phyloP scores from a whole-genome alignment of 805 yeast species.

The Hagleromyces aurorensis region DNA sequence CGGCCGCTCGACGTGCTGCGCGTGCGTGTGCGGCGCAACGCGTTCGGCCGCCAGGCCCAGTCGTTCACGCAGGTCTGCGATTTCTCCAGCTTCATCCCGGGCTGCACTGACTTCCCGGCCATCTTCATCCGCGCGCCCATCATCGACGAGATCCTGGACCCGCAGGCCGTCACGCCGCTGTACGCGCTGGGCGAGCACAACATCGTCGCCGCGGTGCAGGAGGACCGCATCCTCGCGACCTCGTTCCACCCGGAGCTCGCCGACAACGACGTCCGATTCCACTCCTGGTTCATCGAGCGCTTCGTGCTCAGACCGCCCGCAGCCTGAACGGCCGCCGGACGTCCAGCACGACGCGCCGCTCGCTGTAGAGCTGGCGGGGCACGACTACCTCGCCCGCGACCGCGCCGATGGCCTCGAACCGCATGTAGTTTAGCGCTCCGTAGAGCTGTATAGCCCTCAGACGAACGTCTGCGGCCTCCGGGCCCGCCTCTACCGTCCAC shows the following conservation, averaged over 20 bases:
- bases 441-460: too few species aligned
- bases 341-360: too few species aligned
- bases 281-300: constrained; percentile 59
- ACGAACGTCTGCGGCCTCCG: too few species aligned
- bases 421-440: constrained; percentile 3
- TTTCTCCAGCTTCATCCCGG: constrained; percentile 35
- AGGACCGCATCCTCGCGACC: constrained; percentile 55
- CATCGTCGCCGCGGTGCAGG: constrained; percentile 66
- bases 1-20: constrained; percentile 56
- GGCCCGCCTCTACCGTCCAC: too few species aligned
- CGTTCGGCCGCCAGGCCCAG: constrained; percentile 71
- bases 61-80: constrained; percentile 48
- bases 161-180: constrained; percentile 34
- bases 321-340: background rate
- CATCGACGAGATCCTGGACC: constrained; percentile 33
- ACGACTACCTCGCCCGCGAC: constrained; percentile 8
- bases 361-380: constrained; percentile 15
- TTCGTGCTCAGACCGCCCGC: constrained; percentile 42
- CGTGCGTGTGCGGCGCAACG: constrained; percentile 59
- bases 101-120: constrained; percentile 32
- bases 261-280: constrained; percentile 46
- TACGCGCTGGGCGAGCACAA: constrained; percentile 33
- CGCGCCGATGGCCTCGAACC: constrained; percentile 1
- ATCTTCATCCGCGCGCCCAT: constrained; percentile 75
- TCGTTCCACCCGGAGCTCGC: constrained; percentile 77